Evolutionary conservation across 768 basidiomycete genomes (phyloP), one percentile per base, ranked within the genome.

Genomic region (Mycena rosella): DNA sequence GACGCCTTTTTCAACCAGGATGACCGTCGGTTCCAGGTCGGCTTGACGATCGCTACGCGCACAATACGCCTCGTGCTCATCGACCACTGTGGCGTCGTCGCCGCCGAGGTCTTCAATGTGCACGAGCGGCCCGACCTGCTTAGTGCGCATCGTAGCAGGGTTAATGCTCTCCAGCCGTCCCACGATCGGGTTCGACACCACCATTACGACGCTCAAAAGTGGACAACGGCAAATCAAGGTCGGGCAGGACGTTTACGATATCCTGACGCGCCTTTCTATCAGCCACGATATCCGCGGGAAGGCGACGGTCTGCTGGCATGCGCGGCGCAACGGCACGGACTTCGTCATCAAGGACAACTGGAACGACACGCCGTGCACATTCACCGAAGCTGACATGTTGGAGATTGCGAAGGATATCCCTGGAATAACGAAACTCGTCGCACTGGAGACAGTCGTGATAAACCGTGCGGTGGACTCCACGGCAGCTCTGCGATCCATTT

Each of bases 331-430:
- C 34, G 57, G 40, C n/a, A 14, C 29, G 30, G 64, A 59, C 47
- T 52, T 65, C 15, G 63, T 65, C 34, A 53, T 65, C 38, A 65
- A 65, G 42, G 57, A 65, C 40, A 65, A 38, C 51, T 65, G 64
- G 64, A 58, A 18, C 32, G 27, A 52, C 45, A 14, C 10, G 32
- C n/a, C 52, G 10, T 22, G 8, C n/a, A 44, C 27, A 26, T 17
- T 52, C 30, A 52, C 42, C 42, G 64, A 65, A 45, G 64, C 64
- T 11, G 14, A 49, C 1, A 45, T 65, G 6, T 34, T 65, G 5
- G 56, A 65, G 15, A 51, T 32, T n/a, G 63, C 56, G 2, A 58
- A 59, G 26, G 63, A 65, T 27, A 59, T 65, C 20, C 63, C 56
- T 18, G 63, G 64, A 9, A 36, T 65, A 24, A 29, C 57, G n/a